Evolutionary conservation across 371 early-diverging fungal species (phyloP), one percentile per base, ranked within the genome.

Genomic region (Mucor irregularis): DNA sequence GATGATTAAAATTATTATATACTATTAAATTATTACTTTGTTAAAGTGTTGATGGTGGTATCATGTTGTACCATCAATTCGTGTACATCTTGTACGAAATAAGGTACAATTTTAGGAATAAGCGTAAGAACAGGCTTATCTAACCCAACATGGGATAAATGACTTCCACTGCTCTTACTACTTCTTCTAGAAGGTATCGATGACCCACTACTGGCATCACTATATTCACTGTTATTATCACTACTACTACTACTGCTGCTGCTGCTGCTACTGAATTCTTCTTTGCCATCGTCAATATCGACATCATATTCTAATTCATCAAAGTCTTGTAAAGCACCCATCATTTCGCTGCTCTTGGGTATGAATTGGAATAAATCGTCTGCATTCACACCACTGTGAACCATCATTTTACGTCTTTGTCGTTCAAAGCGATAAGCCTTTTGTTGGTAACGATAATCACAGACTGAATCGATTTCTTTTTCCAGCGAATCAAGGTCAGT

Each of bases 371-470:
- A 38, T 14, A 64, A 19, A 7, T 66, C 58, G 11, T 61, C 35
- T 28, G 69, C 53, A 16, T 59, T 30, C 31, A 65, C n/a, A n/a
- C n/a, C n/a, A n/a, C n/a, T n/a, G n/a, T 63, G 63, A 0, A 45
- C 16, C 58, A 64, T 58, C 19, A 62, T 10, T 22, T 55, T 64
- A 10, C 42, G 30, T 26, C 34, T 44, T 19, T 50, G 38, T 25
- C 49, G 33, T 44, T 65, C 61, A 44, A 65, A 60, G 13, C 60
- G 43, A 54, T 75, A 71, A 29, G 56, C 57, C 42, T 69, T 47
- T 61, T 78, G 73, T 46, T 70, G 58, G 17, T 66, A 61, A 7
- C 69, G 62, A 46, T 71, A 68, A 9, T 73, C 64, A 43, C 75
- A 73, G 13, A 78, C 38, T 1, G 64, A 53, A 51, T 75, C 62